These are phyloP conservation scores for Beauveria pseudobassiana DNA, from an alignment of 2,329 filamentous ascomycete genomes.

Conservation along the genomic window DNA sequence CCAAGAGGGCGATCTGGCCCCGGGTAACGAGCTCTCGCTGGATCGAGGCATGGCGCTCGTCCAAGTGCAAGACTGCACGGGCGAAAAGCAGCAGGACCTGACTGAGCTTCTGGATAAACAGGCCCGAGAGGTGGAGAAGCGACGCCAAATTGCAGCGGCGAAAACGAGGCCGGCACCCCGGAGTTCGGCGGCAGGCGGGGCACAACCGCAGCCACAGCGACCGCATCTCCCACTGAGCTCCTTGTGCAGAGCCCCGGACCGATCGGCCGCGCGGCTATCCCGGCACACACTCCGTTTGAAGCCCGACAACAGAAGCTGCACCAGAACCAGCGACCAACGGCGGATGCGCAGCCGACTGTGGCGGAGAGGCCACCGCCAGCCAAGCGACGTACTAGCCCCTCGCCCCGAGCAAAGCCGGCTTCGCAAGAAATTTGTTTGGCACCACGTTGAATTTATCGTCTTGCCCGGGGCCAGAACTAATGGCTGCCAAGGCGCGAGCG, in stretches of 20 bases:
- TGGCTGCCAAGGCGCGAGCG: constrained; percentile 14
- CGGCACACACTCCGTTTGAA: constrained; percentile 28
- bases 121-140: constrained; percentile 46
- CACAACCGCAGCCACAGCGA: constrained; percentile 24
- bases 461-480: constrained; percentile 12
- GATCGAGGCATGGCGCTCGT: constrained; percentile 71
- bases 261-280: constrained; percentile 26
- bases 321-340: background rate
- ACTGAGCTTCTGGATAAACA: constrained; percentile 67
- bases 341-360: background rate
- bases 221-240: constrained; percentile 36
- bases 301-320: constrained; percentile 17
- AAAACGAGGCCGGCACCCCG: constrained; percentile 21
- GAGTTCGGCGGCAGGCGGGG: constrained; percentile 10
- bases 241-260: constrained; percentile 24
- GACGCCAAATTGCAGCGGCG: constrained; percentile 37
- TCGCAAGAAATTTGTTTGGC: constrained; percentile 29
- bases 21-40: constrained; percentile 75
- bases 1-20: constrained; percentile 57
- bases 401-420: constrained; percentile 27
- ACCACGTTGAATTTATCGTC: constrained; percentile 25
- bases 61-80: constrained; percentile 71
- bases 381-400: constrained; percentile 22
- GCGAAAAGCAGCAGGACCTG: constrained; percentile 68
- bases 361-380: constrained; percentile 15